Evolutionary conservation across 148 eudicot species (phyloP).

Genomic region (Silene conica): DNA sequence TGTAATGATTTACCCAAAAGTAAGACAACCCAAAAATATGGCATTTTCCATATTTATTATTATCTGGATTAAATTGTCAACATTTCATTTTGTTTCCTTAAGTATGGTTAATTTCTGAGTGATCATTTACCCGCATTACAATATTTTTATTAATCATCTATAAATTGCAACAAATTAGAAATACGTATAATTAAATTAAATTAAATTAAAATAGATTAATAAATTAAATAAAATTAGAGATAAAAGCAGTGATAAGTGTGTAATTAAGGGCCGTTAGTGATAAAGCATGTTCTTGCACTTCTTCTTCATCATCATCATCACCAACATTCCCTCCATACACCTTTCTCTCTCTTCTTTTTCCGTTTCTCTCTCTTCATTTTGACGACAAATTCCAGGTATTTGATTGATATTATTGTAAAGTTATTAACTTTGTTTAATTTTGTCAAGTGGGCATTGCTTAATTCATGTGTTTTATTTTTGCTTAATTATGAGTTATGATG

Average conservation of each 20-base stretch:
- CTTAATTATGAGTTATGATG: too few species aligned
- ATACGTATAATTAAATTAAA: not conserved
- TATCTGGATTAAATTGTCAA: too few species aligned
- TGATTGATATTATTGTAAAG: not conserved
- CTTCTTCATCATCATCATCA: slow-evolving; percentile 23
- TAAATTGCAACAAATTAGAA: not conserved
- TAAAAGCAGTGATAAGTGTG: not conserved
- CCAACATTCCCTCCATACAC: slow-evolving; percentile 36
- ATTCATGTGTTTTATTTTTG: not conserved
- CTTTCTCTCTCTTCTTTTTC: slow-evolving; percentile 11
- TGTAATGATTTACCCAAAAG: too few species aligned
- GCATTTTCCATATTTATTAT: too few species aligned
- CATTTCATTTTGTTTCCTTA: too few species aligned
- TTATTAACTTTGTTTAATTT: slow-evolving; percentile 1
- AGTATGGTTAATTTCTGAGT: not conserved
- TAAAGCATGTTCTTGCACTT: slow-evolving; percentile 53
- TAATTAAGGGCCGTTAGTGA: slow-evolving; percentile 44
- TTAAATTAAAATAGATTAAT: not conserved
- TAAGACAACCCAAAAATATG: too few species aligned
- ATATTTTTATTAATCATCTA: too few species aligned
- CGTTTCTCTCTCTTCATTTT: slow-evolving; percentile 11
- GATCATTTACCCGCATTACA: too few species aligned
- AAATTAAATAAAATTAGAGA: not conserved
- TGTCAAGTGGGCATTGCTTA: not conserved
- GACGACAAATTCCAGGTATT: slow-evolving; percentile 5